phyloP scores from a whole-genome alignment of 345 rosid genomes.

The Aegle marmelos region DNA sequence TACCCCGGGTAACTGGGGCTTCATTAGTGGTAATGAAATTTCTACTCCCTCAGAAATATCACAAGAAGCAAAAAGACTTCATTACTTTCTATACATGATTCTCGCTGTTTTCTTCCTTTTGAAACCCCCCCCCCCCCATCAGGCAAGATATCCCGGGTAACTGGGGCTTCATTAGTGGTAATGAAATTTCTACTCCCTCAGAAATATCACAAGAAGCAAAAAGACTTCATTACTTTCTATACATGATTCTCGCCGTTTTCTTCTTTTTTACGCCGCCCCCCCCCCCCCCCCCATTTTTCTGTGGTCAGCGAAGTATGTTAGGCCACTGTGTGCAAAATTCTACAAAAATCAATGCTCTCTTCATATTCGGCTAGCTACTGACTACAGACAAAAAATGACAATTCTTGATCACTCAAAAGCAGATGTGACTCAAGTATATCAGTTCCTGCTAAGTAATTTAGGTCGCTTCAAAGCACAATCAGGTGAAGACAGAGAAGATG shows the following conservation, averaged over 20 bases:
- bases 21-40: not conserved
- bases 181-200: not conserved
- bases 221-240: not conserved
- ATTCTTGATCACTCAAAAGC: not conserved
- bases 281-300: too few relatives aligned
- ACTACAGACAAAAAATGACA: slow-evolving; percentile 11
- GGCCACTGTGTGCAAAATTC: not conserved
- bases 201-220: not conserved
- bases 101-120: not conserved
- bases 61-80: not conserved
- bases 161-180: not conserved
- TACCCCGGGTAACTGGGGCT: not conserved
- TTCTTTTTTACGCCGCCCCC: too few relatives aligned
- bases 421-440: not conserved
- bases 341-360: not conserved
- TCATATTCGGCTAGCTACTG: not conserved
- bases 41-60: not conserved
- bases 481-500: slow-evolving; percentile 11
- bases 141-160: too few relatives aligned
- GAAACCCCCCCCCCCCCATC: too few relatives aligned
- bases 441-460: slow-evolving; percentile 14
- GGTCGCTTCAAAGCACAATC: slow-evolving; percentile 17
- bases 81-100: not conserved
- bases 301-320: not conserved
- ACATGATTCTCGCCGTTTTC: not conserved